phyloP scores from a whole-genome alignment of 2,329 filamentous ascomycete genomes.

The Tolypocladium amazonense region DNA sequence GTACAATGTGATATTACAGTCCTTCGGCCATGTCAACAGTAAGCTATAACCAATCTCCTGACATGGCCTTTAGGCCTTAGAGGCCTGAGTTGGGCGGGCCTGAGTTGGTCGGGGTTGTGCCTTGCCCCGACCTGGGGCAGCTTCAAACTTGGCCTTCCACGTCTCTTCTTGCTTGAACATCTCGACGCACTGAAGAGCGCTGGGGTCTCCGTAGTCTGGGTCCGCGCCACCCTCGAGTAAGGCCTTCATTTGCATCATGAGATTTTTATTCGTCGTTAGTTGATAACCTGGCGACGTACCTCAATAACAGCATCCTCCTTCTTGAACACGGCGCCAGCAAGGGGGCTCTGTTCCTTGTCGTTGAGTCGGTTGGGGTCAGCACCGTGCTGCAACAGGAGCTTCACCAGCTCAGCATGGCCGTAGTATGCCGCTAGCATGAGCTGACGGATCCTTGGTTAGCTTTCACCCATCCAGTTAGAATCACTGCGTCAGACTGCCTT shows the following conservation, averaged over 20 bases:
- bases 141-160: constrained; percentile 39
- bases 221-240: constrained; percentile 43
- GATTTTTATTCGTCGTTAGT: neutral
- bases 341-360: constrained; percentile 55
- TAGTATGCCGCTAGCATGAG: constrained; percentile 67
- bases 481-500: constrained; percentile 9
- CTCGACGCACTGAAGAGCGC: constrained; percentile 34
- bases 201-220: constrained; percentile 39
- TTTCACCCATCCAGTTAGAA: neutral
- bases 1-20: neutral
- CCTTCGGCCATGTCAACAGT: neutral
- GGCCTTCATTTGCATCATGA: constrained; percentile 16
- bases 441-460: constrained; percentile 18
- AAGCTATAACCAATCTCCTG: neutral
- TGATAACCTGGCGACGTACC: constrained; percentile 17
- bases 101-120: constrained; percentile 9
- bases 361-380: constrained; percentile 60
- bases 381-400: constrained; percentile 48
- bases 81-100: neutral
- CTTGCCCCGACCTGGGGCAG: constrained; percentile 36
- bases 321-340: constrained; percentile 66
- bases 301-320: constrained; percentile 54
- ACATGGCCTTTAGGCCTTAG: neutral
- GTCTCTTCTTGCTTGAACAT: constrained; percentile 42
- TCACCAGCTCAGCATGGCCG: constrained; percentile 50